Evolutionary conservation across 495 filamentous ascomycete genomes (phyloP), one percentile per base, ranked within the genome.

Genomic region (Podospora anserina): DNA sequence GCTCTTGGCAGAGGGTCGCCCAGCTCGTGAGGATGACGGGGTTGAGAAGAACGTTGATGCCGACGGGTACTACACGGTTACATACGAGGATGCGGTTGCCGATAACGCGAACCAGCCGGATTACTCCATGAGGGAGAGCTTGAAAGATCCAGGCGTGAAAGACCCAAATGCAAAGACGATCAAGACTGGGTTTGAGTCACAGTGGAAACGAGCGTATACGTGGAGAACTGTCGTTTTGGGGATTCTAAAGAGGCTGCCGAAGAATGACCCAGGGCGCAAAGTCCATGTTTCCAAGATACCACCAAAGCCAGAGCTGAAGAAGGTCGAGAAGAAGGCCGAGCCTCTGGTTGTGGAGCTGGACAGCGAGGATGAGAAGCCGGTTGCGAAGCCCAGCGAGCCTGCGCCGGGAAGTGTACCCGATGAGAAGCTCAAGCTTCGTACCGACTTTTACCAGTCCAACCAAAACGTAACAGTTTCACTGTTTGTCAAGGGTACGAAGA

Each of bases 281-380:
- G 83, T 89, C 26, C 88, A 81, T 3, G 82, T 92, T 6, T 74
- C 79, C 57, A 89, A 92, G 72, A 83, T 90, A 26, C 93, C 92
- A 2, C 82, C 88, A 28, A 81, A 86, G 60, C 70, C 86, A 5
- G 18, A 68, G 49, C 75, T 67, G 49, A 61, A 72, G 69, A 65
- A 71, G 49, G 63, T 69, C 3, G 53, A 66, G 69, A 72, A 71
- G 27, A 65, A 71, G 32, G 66, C 71, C 3, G 53, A 66, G 23
- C 54, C 63, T 15, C 30, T 59, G 66, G 70, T 80, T 69, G 75
- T 74, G 59, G 72, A 79, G 71, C 70, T 62, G 77, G 66, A 77
- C 70, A 75, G 49, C 65, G 69, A 79, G 69, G 61, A 74, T 63
- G 67, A 78, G 61, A 66, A 65, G n/a, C 61, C 66, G 11, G 56